Evolutionary conservation across 805 yeast genomes (phyloP), one percentile per base, ranked within the genome.

Genomic region (Millerago galiae): DNA sequence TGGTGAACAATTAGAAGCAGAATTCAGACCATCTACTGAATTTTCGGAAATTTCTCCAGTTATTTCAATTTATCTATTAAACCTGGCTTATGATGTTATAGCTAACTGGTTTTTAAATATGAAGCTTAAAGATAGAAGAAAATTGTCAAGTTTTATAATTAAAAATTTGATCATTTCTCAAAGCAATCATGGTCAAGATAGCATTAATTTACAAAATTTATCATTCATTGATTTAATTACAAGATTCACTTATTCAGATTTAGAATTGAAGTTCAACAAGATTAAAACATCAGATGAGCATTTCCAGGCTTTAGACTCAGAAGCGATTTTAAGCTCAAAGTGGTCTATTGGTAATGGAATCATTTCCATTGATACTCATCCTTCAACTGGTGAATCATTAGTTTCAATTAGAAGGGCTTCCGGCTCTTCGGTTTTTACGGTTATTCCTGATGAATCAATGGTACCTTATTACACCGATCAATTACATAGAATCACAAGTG

Each of bases 81-180:
- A 79, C 1, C 63, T 83, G 37, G 83, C 95, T 0, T 84, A 81
- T 55, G 72, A 70, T 37, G 83, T 85, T 3, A 75, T 88, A 21
- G 66, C 82, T 2, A 70, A 73, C 34, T 84, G 95, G 90, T 86
- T 80, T 49, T 61, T 86, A 51, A 75, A 80, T 43, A 72, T 87
- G 56, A 70, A 71, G 14, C 46, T 81, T 45, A 63, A 62, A n/a
- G 80, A 79, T 38, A 68, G 95, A 34, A 70, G 71, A 38, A 67
- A 70, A 30, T 53, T 86, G 30, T 75, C 83, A 1, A 72, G 86
- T 2, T 88, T 77, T 53, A 69, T 88, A 11, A 69, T 79, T 31
- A 72, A 76, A 43, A 79, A 77, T 47, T 58, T 87, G 41, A 62
- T 75, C 3, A 51, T 63, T 2, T 63, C 70, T 16, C 67, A 72